Conservation (phyloP, 2,329 filamentous ascomycete species). For the Trichoderma sp. region DNA sequence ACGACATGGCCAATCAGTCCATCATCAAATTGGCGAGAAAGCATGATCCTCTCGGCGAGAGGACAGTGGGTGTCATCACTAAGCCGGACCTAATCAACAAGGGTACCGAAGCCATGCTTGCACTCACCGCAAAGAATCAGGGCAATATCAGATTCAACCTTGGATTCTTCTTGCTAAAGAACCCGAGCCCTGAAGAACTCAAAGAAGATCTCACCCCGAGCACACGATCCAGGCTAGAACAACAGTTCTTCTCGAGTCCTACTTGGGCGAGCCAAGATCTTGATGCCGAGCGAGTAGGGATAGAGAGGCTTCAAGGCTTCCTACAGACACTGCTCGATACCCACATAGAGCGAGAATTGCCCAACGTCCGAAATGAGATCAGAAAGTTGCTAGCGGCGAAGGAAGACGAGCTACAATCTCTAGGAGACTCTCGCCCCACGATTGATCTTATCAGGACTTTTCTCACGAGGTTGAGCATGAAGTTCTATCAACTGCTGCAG, state of each 20-base stretch:
- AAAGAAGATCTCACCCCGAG: neutral
- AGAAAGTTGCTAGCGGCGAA: neutral
- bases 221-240: neutral
- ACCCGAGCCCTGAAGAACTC: slow-evolving; percentile 2
- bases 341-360: slow-evolving; percentile 10
- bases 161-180: neutral
- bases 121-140: neutral
- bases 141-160: slow-evolving; percentile 1
- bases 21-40: slow-evolving; percentile 6
- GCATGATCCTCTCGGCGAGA: neutral
- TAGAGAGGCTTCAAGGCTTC: neutral
- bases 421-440: slow-evolving; percentile 1
- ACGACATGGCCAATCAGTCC: neutral
- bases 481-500: slow-evolving; percentile 1
- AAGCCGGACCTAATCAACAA: slow-evolving; percentile 12
- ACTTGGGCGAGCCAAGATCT: neutral
- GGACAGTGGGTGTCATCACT: slow-evolving; percentile 5
- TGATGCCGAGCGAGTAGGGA: neutral
- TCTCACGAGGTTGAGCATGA: neutral
- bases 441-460: neutral
- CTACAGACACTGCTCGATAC: slow-evolving; percentile 2
- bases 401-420: neutral
- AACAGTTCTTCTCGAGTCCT: neutral
- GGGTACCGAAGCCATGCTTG: neutral
- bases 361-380: neutral